Base-by-base conservation (phyloP, 805 yeast genomes). In the Pichia exigua region DNA sequence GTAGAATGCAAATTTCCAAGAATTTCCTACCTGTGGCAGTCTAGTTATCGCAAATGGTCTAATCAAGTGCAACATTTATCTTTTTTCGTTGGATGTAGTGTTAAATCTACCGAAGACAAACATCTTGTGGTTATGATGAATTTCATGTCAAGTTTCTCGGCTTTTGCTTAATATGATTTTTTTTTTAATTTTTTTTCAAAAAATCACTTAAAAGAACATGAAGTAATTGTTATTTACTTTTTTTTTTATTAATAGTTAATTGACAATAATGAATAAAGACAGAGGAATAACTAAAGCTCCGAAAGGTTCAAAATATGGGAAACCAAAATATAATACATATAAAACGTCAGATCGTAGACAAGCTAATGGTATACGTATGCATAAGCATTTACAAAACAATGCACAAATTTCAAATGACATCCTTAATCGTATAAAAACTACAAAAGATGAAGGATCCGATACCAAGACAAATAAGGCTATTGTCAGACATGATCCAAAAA, bases 281-380 rank as follows among this genome's bases (percentile, higher is more conserved):
- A 35, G 39, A 35, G 39, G 39, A 9, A n/a, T 35, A 2, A 35
- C 39, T 7, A 46, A 26, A 45, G n/a, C 39, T 8, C 49, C 32
- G 6, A 49, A 44, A 10, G 44, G 42, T 5, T 47, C 49, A 9
- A 50, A 52, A 22, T 40, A 51, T 22, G 53, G 53, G 11, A 35
- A 35, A 35, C 39, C 18, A 35, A 35, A 35, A 8, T 50, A 47
- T 38, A 61, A 60, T 42, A 58, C 55, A 28, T 47, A 56, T 22
- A 74, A 73, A 56, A 62, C 76, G 3, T 78, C 83, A 4, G 85
- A 81, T 59, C 65, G 86, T 55, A 68, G 85, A 41, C 56, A 72
- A 10, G 85, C 85, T 1, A 72, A 78, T 8, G 80, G 79, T 0
- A 64, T 73, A 27, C 72, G 77, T 43, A 77, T 83, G 1, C 71